A percentile compares a stretch with the other conserved stretches of the same genome.
These are phyloP conservation scores for Populus euphratica DNA, from an alignment of 345 rosid species.

Conservation along the genomic window DNA sequence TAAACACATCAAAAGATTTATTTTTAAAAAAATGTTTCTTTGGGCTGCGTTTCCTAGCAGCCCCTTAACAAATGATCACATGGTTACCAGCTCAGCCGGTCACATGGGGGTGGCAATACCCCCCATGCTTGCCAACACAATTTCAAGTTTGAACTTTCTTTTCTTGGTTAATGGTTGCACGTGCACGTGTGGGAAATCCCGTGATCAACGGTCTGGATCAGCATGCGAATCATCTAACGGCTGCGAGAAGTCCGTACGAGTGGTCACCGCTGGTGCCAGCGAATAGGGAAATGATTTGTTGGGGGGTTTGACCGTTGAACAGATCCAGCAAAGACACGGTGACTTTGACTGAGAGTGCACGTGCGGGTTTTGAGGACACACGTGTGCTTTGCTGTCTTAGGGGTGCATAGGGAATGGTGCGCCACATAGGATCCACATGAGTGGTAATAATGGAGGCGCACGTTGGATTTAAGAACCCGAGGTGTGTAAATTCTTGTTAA, in stretches of 20 bases:
- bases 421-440: conserved; percentile 59
- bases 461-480: conserved; percentile 3
- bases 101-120: conserved; percentile 42
- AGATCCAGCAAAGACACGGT: conserved; percentile 34
- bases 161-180: conserved; percentile 34
- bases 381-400: conserved; percentile 61
- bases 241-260: conserved; percentile 8
- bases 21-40: too few relatives aligned
- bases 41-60: too few relatives aligned
- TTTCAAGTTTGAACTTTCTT: not conserved
- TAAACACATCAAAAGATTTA: too few relatives aligned
- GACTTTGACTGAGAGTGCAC: conserved; percentile 46
- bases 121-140: not conserved
- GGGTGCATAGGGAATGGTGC: conserved; percentile 30
- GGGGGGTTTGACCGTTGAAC: conserved; percentile 37
- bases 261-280: conserved; percentile 23
- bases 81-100: conserved; percentile 59
- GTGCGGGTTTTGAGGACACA: conserved; percentile 45
- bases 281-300: conserved; percentile 4
- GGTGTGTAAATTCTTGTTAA: not conserved
- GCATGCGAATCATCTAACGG: conserved; percentile 16
- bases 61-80: conserved; percentile 38
- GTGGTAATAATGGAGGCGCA: conserved; percentile 18
- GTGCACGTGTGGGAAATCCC: conserved; percentile 40
- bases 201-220: conserved; percentile 15